These are phyloP conservation scores for Leccinum pachyderme DNA, from an alignment of 1,284 basidiomycete genomes.

Conservation along the genomic window DNA sequence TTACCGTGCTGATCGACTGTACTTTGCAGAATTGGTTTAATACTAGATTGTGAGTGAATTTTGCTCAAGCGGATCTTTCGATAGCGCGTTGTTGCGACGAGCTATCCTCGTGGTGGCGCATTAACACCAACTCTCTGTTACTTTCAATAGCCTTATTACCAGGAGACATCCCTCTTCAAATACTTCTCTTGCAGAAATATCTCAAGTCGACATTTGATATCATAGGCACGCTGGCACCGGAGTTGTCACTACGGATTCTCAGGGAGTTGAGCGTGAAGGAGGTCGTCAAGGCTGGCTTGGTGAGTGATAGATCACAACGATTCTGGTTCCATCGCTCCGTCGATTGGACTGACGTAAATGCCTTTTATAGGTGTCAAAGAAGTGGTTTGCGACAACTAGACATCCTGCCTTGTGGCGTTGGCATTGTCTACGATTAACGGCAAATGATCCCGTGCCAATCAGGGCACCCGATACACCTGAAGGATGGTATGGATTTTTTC, in stretches of 20 bases:
- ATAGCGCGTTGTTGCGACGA: conserved; percentile 1
- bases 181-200: conserved; percentile 80
- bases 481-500: conserved; percentile 58
- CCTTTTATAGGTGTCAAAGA: conserved; percentile 63
- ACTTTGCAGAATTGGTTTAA: conserved; percentile 51
- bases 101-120: background rate
- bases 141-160: conserved; percentile 57
- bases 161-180: conserved; percentile 74
- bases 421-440: conserved; percentile 73
- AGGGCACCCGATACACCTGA: conserved; percentile 59
- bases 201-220: conserved; percentile 79
- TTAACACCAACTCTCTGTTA: background rate
- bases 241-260: conserved; percentile 66
- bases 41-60: conserved; percentile 49
- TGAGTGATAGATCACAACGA: too few species aligned
- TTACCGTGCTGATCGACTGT: conserved; percentile 14
- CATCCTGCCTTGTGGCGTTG: conserved; percentile 76
- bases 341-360: conserved; percentile 14
- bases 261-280: conserved; percentile 64
- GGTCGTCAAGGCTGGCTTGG: conserved; percentile 57
- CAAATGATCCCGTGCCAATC: conserved; percentile 69
- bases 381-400: conserved; percentile 69
- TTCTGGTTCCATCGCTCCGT: too few species aligned
- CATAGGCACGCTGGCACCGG: conserved; percentile 68
- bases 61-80: background rate